These are phyloP conservation scores for Colletotrichum chrysophilum DNA, from an alignment of 2,329 filamentous ascomycete species.

Conservation along the genomic window DNA sequence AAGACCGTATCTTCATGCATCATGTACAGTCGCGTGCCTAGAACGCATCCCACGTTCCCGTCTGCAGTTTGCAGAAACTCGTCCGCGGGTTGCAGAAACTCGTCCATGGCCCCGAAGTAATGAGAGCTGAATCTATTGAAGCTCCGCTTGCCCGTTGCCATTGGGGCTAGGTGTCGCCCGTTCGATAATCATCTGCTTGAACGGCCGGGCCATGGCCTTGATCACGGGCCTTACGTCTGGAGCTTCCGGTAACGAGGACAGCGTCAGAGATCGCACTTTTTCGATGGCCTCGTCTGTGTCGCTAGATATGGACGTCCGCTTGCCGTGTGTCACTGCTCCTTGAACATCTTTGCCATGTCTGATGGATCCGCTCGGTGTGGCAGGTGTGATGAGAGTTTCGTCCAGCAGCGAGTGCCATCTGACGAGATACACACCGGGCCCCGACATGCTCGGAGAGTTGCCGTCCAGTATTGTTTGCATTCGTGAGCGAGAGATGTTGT, in stretches of 20 bases:
- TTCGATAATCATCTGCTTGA: slow-evolving; percentile 36
- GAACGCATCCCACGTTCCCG: not conserved
- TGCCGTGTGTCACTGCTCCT: slow-evolving; percentile 45
- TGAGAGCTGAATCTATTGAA: not conserved
- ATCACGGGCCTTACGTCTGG: slow-evolving; percentile 50
- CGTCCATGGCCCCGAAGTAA: not conserved
- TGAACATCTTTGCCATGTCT: slow-evolving; percentile 60
- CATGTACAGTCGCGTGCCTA: not conserved
- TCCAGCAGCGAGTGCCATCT: slow-evolving; percentile 77
- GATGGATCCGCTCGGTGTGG: slow-evolving; percentile 53
- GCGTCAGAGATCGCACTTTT: slow-evolving; percentile 33
- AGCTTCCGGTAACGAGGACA: slow-evolving; percentile 30
- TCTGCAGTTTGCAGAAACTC: not conserved
- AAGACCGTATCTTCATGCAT: not conserved
- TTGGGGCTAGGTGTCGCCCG: not conserved
- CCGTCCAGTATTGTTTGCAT: slow-evolving; percentile 62
- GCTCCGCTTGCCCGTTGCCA: not conserved
- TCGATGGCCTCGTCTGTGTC: slow-evolving; percentile 27
- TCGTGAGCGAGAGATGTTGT: slow-evolving; percentile 55
- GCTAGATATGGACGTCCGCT: slow-evolving; percentile 39
- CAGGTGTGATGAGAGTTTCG: slow-evolving; percentile 71
- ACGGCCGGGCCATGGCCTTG: slow-evolving; percentile 41
- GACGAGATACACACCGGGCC: slow-evolving; percentile 74
- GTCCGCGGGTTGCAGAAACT: not conserved
- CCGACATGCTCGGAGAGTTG: slow-evolving; percentile 43